Conservation (phyloP, 1,284 basidiomycete species). For the Cystobasidiaceae sp. region DNA sequence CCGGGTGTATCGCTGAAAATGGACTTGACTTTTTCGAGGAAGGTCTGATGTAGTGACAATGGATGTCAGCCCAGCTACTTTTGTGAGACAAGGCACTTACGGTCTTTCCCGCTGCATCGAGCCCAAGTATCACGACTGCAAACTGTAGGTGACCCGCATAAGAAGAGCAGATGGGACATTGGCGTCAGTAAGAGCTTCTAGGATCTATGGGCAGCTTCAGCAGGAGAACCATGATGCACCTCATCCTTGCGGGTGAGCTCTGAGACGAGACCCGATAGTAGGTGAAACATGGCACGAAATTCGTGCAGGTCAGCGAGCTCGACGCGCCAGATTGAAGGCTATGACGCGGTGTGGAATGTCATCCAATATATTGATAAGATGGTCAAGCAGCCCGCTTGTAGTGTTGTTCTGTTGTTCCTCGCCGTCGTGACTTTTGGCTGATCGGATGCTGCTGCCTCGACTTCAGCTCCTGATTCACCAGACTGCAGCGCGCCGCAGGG, state of each 20-base stretch:
- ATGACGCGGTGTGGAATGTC: not conserved
- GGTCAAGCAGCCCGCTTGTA: too few species aligned
- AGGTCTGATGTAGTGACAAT: conserved; percentile 56
- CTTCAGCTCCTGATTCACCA: too few species aligned
- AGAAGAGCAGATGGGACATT: too few species aligned
- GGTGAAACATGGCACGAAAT: conserved; percentile 66
- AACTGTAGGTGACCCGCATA: too few species aligned
- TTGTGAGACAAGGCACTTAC: conserved; percentile 50
- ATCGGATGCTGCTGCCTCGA: too few species aligned
- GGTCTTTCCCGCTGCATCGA: conserved; percentile 75
- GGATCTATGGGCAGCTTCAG: too few species aligned
- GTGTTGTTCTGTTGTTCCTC: too few species aligned
- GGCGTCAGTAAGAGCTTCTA: too few species aligned
- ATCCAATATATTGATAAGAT: too few species aligned
- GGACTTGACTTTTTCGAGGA: conserved; percentile 87
- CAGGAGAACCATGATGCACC: conserved; percentile 25
- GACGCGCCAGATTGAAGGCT: not conserved
- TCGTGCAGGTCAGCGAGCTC: too few species aligned
- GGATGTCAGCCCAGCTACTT: not conserved
- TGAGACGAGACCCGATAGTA: conserved; percentile 80
- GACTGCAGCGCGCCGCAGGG: too few species aligned
- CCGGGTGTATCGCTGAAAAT: conserved; percentile 78
- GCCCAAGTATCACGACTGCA: conserved; percentile 82
- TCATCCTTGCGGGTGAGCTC: conserved; percentile 88
- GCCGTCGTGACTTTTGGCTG: too few species aligned